Percentiles rank a stretch among this genome's conserved stretches.
These are phyloP conservation scores for Populus hybrid DNA, from an alignment of 441 rosid species.

Conservation along the genomic window DNA sequence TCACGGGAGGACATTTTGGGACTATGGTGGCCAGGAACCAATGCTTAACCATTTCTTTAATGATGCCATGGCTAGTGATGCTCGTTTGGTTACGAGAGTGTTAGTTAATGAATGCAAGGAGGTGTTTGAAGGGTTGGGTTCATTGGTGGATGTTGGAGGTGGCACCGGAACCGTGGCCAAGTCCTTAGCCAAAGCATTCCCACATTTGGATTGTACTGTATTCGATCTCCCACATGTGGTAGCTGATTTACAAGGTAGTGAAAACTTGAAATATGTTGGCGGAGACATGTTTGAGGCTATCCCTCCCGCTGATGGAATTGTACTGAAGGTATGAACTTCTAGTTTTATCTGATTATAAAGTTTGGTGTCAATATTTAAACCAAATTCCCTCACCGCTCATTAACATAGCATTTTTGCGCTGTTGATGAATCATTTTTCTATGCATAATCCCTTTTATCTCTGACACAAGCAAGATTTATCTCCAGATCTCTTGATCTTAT, in stretches of 20 bases:
- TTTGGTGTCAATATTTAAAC: too few relatives aligned
- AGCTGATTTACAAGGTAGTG: constrained; percentile 3
- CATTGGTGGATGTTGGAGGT: constrained; percentile 29
- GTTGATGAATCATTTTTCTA: too few relatives aligned
- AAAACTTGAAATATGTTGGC: constrained; percentile 25
- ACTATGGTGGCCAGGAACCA: not conserved
- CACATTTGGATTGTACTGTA: constrained; percentile 22
- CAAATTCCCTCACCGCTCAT: too few relatives aligned
- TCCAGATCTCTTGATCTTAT: too few relatives aligned
- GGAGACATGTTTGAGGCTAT: constrained; percentile 37
- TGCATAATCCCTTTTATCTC: too few relatives aligned
- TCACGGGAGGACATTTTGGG: constrained; percentile 22
- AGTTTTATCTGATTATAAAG: not conserved
- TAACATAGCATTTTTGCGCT: too few relatives aligned
- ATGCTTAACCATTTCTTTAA: constrained; percentile 13
- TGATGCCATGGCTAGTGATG: constrained; percentile 29
- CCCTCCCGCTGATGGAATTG: constrained; percentile 29
- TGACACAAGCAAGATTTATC: too few relatives aligned
- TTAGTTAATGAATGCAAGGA: constrained; percentile 13
- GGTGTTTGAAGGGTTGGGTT: constrained; percentile 23
- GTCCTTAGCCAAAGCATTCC: constrained; percentile 19
- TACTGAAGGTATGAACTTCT: constrained; percentile 26
- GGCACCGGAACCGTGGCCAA: constrained; percentile 26
- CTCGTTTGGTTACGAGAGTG: constrained; percentile 16
- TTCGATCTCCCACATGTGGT: constrained; percentile 16